Base-by-base conservation (phyloP, 1,284 basidiomycete species). In the Nidula niveotomentosa region DNA sequence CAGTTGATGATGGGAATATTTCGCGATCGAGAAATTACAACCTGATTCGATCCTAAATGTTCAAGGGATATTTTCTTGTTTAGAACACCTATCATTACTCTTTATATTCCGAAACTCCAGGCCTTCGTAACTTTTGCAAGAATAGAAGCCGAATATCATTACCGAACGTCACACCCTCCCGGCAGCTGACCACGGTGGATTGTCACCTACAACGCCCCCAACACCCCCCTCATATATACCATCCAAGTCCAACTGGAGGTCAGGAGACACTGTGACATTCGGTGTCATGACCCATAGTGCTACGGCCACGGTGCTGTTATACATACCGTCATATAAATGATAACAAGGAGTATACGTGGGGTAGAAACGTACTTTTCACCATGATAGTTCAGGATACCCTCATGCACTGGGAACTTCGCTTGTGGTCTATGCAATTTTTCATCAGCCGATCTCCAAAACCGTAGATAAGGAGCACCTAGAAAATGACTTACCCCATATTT, bases 401-500 rank as follows among this genome's bases (percentile, higher is more conserved):
- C 76, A 48, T 84, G 90, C 2, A 92, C 89, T 0, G 89, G 88
- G 77, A 91, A 92, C 64, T 84, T 88, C 43, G 78, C 73, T 65
- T 92, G 90, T 9, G 90, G 90, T 9, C 89, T 83, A 49, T 39
- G 51, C 50, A 23, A 62, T 34, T n/a, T 30, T 39, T 17, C 8
- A 43, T 36, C 8, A 50, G 34, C 10, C 36, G 9, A 34, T 8
- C 9, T 10, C 33, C 30, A 30, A 30, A 30, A 30, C 2, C 30
- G 2, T 1, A 30, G 4, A 30, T 50, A 36, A 43, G 8, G 7
- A 12, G 6, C 4, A 30, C 18, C 35, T 5, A n/a, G 10, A 12
- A 4, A 35, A 12, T 10, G 36, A 51, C 78, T 48, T 60, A 84
- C 89, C 89, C 88, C 2, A 90, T 76, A 64, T 90, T 89, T 18